Evolutionary conservation across 2,329 filamentous ascomycete species (phyloP).

Genomic region (Tolypocladium pustulatum): DNA sequence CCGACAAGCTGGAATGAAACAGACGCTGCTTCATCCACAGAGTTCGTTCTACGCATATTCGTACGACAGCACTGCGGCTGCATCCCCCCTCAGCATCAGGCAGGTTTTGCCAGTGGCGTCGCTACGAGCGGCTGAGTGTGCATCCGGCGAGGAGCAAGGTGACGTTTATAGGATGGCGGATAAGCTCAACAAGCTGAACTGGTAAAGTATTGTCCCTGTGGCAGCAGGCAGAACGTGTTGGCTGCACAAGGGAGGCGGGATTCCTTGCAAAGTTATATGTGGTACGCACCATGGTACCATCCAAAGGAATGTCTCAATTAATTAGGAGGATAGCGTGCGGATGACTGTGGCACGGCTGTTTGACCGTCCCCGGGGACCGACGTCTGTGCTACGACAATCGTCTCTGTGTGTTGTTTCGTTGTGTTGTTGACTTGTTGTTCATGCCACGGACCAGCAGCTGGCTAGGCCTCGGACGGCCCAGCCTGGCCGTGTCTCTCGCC

Average conservation of each 20-base stretch:
- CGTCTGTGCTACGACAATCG: not conserved
- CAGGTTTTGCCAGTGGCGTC: not conserved
- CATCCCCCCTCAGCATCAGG: not conserved
- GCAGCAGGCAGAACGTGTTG: not conserved
- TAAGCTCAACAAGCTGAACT: not conserved
- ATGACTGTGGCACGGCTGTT: not conserved
- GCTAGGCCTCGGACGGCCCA: not conserved
- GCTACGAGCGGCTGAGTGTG: not conserved
- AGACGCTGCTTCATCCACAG: not conserved
- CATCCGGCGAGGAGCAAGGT: not conserved
- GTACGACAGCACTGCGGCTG: not conserved
- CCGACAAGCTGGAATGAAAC: not conserved
- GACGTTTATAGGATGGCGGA: not conserved
- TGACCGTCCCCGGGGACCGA: not conserved
- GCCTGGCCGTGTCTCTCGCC: not conserved
- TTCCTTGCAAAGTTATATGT: not conserved
- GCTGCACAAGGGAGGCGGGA: not conserved
- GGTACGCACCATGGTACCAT: not conserved
- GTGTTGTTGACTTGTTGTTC: not conserved
- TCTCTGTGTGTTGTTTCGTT: not conserved
- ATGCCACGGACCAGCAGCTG: not conserved
- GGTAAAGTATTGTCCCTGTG: not conserved
- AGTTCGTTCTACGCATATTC: not conserved
- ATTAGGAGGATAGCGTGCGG: not conserved
- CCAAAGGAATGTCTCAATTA: slow-evolving; percentile 1